Evolutionary conservation across 306 rosid species (phyloP), one percentile per base, ranked within the genome.

Genomic region (Dryas octopetala): DNA sequence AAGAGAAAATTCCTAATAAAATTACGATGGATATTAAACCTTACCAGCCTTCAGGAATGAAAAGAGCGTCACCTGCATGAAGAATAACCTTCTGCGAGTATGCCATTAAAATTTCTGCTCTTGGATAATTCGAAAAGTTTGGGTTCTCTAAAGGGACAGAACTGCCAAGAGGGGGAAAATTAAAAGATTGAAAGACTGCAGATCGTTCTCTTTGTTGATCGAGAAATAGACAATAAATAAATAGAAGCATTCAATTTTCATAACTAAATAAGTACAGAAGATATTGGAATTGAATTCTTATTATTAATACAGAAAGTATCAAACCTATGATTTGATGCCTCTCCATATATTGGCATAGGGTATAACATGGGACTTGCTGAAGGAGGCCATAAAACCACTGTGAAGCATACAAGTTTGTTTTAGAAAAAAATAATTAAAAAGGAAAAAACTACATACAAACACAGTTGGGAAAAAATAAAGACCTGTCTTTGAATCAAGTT

Each of bases 31-130:
- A 41, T 62, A 26, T 62, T 41, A 68, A 76, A 80, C 38, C 91
- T 85, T 82, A 92, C 99, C 97, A 92, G 84, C 99, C 99, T 92
- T 92, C 97, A 38, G 99, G 99, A 83, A 95, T 90, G 83, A 90
- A 95, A 81, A 95, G 89, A 70, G 97, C 96, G 72, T 95, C 97
- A 46, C 99, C 99, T 46, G 91, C 92, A 68, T 84, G 85, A 78
- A 95, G 97, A 86, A 83, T 71, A 78, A 86, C 86, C 88, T 77
- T 90, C 82, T 91, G 97, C 6, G 91, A 90, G 80, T 70, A 74
- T 75, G 85, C 80, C 85, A 74, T 81, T 73, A 87, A 85, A 75
- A 78, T 57, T 77, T 86, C 80, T 82, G 97, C 96, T 87, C 97
- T 89, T 45, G 96, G 97, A 82, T 88, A 85, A 78, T 75, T 77